These are phyloP conservation scores for Dryadomyces quercus-mongolicae DNA, from an alignment of 2,329 filamentous ascomycete genomes.

Conservation along the genomic window DNA sequence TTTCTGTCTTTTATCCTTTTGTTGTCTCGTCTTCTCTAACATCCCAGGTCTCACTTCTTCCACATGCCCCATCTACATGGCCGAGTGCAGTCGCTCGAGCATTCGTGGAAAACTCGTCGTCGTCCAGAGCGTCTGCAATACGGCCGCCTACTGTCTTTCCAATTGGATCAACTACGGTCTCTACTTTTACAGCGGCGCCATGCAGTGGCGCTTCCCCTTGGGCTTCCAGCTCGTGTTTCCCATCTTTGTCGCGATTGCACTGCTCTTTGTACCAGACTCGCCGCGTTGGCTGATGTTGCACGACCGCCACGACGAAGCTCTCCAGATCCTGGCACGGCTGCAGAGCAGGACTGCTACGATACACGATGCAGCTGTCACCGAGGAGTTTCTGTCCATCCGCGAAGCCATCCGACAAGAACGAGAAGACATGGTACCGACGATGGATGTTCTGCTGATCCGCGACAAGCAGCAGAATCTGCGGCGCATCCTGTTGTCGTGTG, in stretches of 20 bases:
- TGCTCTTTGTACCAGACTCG: conserved; percentile 29
- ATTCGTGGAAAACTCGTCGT: conserved; percentile 33
- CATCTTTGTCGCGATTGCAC: conserved; percentile 19
- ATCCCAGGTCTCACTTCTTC: conserved; percentile 19
- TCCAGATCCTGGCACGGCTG: conserved; percentile 43
- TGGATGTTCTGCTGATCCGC: neutral
- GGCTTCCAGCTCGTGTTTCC: conserved; percentile 26
- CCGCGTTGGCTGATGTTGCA: conserved; percentile 40
- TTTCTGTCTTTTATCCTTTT: neutral
- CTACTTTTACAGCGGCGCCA: conserved; percentile 18
- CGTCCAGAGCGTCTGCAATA: conserved; percentile 26
- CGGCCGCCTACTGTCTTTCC: conserved; percentile 29
- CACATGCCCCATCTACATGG: conserved; percentile 22
- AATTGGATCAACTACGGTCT: conserved; percentile 35
- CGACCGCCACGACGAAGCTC: conserved; percentile 43
- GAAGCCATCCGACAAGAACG: neutral
- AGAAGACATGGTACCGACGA: neutral
- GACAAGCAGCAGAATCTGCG: neutral
- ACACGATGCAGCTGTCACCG: conserved; percentile 16
- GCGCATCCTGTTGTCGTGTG: conserved; percentile 17
- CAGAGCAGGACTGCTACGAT: conserved; percentile 29
- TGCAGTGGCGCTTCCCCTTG: conserved; percentile 25
- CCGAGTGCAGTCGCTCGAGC: conserved; percentile 20
- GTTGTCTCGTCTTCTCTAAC: neutral
- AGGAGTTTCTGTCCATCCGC: conserved; percentile 12